Base-by-base conservation (phyloP, 371 early-diverging fungal species). In the Funneliformis caledonium region DNA sequence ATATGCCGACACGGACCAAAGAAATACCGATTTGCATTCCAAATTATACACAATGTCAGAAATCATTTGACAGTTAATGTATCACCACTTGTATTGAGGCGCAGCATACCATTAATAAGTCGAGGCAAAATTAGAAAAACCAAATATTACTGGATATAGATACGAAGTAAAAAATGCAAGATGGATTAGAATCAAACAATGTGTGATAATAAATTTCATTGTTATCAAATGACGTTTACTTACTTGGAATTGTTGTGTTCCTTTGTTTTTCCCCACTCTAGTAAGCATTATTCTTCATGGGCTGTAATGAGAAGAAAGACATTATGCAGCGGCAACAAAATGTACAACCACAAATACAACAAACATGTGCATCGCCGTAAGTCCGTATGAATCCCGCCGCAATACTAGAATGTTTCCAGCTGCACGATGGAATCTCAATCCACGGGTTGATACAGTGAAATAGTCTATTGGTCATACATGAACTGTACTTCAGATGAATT, bases 21-120 rank as follows among this genome's bases (percentile, higher is more conserved):
- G 56, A 52, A 52, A 52, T 52, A 52, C 56, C 56, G 56, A 56
- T 56, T 56, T 56, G 56, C n/a, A 56, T 50, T 52, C 56, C 56
- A 52, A 52, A 52, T 52, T 52, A 19, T 52, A 52, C 16, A n/a
- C 56, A 56, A 56, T 56, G 56, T 19, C 56, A 56, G 37, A 56
- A 56, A 56, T 56, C 56, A 56, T 56, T 56, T 56, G 56, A 56
- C 56, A 56, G 56, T 56, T 52, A 19, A 52, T 52, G 56, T 52
- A 16, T 16, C 56, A 52, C 56, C 3, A 52, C 56, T 10, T 4
- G 56, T 16, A 52, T 16, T 52, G 19, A 52, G 14, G 16, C 11
- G 50, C 11, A 50, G 16, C 11, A 12, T 14, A 48, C 2, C 11
- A 12, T 14, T 14, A 50, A 1, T 11, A 50, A 12, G 14, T 14